Percentiles rank a stretch among this genome's conserved stretches.
Evolutionary conservation across 306 rosid species (phyloP).

Genomic region (Vigna nakashimae): DNA sequence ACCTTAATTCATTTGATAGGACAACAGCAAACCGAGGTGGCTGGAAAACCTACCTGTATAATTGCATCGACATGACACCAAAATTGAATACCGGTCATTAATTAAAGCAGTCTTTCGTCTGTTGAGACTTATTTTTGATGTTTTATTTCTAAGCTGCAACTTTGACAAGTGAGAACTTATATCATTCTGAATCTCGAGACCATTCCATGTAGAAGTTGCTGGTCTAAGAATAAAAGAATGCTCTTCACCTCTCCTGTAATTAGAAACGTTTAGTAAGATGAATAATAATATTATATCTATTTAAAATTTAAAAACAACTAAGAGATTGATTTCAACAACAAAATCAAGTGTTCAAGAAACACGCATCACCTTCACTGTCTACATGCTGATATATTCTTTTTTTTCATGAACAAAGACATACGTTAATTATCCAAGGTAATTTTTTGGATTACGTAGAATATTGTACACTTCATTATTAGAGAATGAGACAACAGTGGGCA

Average conservation of each 20-base stretch:
- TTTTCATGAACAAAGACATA: slow-evolving; percentile 2
- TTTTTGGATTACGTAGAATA: neutral
- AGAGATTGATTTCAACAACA: slow-evolving; percentile 16
- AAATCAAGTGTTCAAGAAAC: slow-evolving; percentile 24
- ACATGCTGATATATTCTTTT: neutral
- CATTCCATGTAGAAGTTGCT: slow-evolving; percentile 68
- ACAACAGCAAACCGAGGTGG: slow-evolving; percentile 26
- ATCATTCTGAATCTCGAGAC: slow-evolving; percentile 57
- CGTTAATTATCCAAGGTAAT: slow-evolving; percentile 4
- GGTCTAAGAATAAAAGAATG: slow-evolving; percentile 96
- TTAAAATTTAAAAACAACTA: slow-evolving; percentile 15
- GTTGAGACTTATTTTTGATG: slow-evolving; percentile 57
- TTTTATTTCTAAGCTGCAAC: slow-evolving; percentile 52
- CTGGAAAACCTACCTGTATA: slow-evolving; percentile 64
- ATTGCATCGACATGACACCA: slow-evolving; percentile 96
- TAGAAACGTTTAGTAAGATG: slow-evolving; percentile 45
- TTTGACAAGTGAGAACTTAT: slow-evolving; percentile 63
- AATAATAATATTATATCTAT: slow-evolving; percentile 36
- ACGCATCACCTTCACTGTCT: neutral
- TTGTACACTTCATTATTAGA: slow-evolving; percentile 10
- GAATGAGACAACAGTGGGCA: neutral
- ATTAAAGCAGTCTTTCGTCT: slow-evolving; percentile 50
- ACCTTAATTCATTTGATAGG: slow-evolving; percentile 33
- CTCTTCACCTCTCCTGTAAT: slow-evolving; percentile 91
- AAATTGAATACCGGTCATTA: slow-evolving; percentile 83